phyloP scores from a whole-genome alignment of 1,139 yeast genomes.

The Yamadazyma buinensis region DNA sequence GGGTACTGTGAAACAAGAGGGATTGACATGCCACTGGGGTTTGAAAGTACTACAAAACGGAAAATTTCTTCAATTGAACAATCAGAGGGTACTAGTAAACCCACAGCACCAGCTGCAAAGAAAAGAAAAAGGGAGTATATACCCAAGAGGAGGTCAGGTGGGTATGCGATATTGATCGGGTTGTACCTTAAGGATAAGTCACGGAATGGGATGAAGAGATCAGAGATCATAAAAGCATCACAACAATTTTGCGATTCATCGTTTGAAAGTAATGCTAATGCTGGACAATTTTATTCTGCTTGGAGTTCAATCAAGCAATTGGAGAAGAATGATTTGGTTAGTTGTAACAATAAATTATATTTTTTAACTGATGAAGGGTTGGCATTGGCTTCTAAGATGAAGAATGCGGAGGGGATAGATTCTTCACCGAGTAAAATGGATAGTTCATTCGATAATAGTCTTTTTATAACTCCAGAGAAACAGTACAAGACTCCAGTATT shows the following conservation, averaged over 20 bases:
- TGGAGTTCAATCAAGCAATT: constrained; percentile 74
- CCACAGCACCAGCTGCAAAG: constrained; percentile 15
- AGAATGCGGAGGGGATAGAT: constrained; percentile 38
- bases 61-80: not conserved
- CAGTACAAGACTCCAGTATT: constrained; percentile 1
- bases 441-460: constrained; percentile 34
- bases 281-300: constrained; percentile 67
- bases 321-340: constrained; percentile 59
- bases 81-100: not conserved
- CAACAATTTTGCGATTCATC: constrained; percentile 61
- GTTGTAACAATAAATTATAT: constrained; percentile 48
- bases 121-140: constrained; percentile 48
- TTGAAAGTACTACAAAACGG: constrained; percentile 14
- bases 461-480: constrained; percentile 24
- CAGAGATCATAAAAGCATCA: constrained; percentile 56
- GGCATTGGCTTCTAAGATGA: constrained; percentile 57
- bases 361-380: constrained; percentile 71
- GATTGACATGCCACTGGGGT: constrained; percentile 35
- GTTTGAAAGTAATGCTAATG: constrained; percentile 59
- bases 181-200: constrained; percentile 51
- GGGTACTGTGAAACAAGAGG: constrained; percentile 46
- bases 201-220: constrained; percentile 54
- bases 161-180: constrained; percentile 76
- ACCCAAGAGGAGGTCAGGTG: constrained; percentile 80
- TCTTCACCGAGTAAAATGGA: constrained; percentile 21